Evolutionary conservation across 2,329 filamentous ascomycete genomes (phyloP), one percentile per base, ranked within the genome.

Genomic region (Talaromyces sp.): DNA sequence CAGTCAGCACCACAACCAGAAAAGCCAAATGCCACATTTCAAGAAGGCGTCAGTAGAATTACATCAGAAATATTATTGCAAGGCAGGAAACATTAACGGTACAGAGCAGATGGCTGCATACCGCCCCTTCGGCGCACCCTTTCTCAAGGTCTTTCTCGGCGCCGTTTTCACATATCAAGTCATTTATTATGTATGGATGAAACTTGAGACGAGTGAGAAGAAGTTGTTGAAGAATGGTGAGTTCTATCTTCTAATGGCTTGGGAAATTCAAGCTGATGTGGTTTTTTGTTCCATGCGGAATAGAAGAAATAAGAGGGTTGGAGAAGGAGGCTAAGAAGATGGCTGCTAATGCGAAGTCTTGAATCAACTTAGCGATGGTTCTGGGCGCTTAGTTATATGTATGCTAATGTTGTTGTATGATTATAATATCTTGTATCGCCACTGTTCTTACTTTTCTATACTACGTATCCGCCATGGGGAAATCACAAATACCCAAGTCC

Each of bases 401-500:
- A 39, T 46, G 53, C 17, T 61, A 59, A 60, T 53, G 13, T 37
- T 52, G 2, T 15, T 51, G 48, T 36, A 37, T 22, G 48, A 51
- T 35, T 31, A 50, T 19, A 22, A 22, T 3, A 5, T 25, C 22
- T 25, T 13, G 43, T 28, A 28, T 28, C 25, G 7, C 25, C 25
- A 28, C 19, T 19, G 8, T 10, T 53, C 50, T 19, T 28, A 3
- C 22, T 28, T 17, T 11, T 25, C 56, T 10, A 35, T 3, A 35
- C 33, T 59, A 40, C n/a, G n/a, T n/a, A n/a, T n/a, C n/a, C n/a
- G n/a, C n/a, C n/a, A n/a, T n/a, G n/a, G n/a, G n/a, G n/a, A n/a
- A 56, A 52, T 37, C 10, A 76, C 43, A 76, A 60, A 64, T 75
- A 76, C 13, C 72, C 73, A 69, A 91, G 69, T 0, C 88, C 88